Percentiles rank a stretch among this genome's conserved stretches.
phyloP scores from a whole-genome alignment of 2,329 filamentous ascomycete genomes.

The Zasmidium citrigriseum region DNA sequence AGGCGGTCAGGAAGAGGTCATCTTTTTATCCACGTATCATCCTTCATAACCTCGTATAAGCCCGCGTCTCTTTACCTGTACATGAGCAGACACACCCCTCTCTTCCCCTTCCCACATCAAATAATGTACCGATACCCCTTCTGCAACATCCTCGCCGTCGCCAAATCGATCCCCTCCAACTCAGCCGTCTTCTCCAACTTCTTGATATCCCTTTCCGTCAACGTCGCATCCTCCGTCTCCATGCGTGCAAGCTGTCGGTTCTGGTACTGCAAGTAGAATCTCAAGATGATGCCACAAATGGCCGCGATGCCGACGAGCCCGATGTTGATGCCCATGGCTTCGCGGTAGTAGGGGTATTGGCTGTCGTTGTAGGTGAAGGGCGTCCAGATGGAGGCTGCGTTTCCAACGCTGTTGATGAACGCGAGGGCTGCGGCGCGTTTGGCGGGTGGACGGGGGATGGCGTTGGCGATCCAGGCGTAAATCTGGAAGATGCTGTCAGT shows the following conservation, averaged over 20 bases:
- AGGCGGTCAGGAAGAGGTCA: too few relatives aligned
- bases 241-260: conserved; percentile 54
- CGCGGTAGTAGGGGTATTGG: conserved; percentile 31
- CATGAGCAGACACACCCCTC: not conserved
- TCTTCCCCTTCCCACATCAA: conserved; percentile 1
- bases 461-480: conserved; percentile 77
- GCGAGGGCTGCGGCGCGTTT: conserved; percentile 74
- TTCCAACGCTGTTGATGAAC: conserved; percentile 73
- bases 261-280: conserved; percentile 39
- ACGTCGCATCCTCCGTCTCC: conserved; percentile 49
- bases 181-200: conserved; percentile 54
- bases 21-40: not conserved
- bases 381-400: conserved; percentile 66
- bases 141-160: conserved; percentile 52
- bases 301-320: conserved; percentile 30
- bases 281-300: conserved; percentile 30
- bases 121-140: conserved; percentile 56
- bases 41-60: too few relatives aligned
- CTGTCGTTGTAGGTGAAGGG: conserved; percentile 40
- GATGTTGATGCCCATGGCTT: conserved; percentile 37
- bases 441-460: conserved; percentile 71
- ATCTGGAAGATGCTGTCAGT: conserved; percentile 27
- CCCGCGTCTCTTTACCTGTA: too few relatives aligned
- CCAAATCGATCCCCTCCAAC: conserved; percentile 53
- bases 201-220: conserved; percentile 51